Evolutionary conservation across 768 basidiomycete genomes (phyloP).

Genomic region (Boletus bicolor): DNA sequence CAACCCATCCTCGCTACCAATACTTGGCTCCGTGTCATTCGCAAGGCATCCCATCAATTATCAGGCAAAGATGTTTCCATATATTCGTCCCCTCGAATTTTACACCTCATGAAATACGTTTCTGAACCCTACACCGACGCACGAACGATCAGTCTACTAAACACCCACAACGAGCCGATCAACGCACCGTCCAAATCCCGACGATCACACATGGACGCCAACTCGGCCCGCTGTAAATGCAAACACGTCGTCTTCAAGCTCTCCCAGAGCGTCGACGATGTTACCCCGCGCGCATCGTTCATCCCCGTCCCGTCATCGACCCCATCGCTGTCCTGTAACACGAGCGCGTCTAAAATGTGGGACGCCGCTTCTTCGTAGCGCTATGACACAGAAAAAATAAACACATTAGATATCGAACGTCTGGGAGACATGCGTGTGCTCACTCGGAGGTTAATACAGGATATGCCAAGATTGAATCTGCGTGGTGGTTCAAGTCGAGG

Average conservation of each 20-base stretch:
- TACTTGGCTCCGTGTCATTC: too few species aligned
- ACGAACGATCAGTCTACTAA: too few species aligned
- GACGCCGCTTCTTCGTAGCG: slow-evolving; percentile 84
- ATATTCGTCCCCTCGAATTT: too few species aligned
- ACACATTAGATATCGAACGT: neutral
- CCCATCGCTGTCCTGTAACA: slow-evolving; percentile 84
- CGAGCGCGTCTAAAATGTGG: slow-evolving; percentile 84
- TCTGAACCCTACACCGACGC: too few species aligned
- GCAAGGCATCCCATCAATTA: too few species aligned
- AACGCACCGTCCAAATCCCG: slow-evolving; percentile 64
- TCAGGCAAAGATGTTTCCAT: too few species aligned
- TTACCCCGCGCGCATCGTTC: slow-evolving; percentile 64
- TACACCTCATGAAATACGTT: too few species aligned
- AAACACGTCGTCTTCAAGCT: slow-evolving; percentile 80
- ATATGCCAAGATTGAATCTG: slow-evolving; percentile 93
- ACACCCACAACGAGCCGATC: neutral
- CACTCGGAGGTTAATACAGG: slow-evolving; percentile 83
- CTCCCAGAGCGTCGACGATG: slow-evolving; percentile 81
- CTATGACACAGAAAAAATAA: slow-evolving; percentile 34
- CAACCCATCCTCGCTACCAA: too few species aligned
- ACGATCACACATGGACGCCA: slow-evolving; percentile 69
- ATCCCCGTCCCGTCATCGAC: slow-evolving; percentile 43
- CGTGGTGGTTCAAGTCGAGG: neutral
- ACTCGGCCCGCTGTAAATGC: slow-evolving; percentile 74
- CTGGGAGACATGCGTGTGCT: slow-evolving; percentile 21